A percentile compares a stretch with the other conserved stretches of the same genome.
These are phyloP conservation scores for Ocimum tenuiflorum DNA, from an alignment of 257 asterid species.

Conservation along the genomic window DNA sequence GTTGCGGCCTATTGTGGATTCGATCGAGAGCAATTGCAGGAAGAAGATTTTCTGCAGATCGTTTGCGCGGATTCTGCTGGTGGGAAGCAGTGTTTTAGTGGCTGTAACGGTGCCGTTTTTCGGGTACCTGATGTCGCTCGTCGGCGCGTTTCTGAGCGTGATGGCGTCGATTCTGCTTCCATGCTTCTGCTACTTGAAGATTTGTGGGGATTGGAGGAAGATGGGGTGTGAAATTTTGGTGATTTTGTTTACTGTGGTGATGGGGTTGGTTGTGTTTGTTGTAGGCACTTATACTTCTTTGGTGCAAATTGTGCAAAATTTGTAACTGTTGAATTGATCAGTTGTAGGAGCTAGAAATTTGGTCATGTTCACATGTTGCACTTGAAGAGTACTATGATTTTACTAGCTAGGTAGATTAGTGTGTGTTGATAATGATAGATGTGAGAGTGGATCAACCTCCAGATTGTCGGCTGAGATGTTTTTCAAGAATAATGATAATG, in stretches of 20 bases:
- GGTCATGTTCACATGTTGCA: too few species aligned
- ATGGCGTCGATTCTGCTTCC: conserved; percentile 45
- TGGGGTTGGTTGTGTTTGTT: conserved; percentile 21
- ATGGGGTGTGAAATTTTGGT: conserved; percentile 10
- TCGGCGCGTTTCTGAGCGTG: conserved; percentile 49
- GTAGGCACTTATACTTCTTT: conserved; percentile 22
- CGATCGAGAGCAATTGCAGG: conserved; percentile 21
- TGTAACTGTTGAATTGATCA: background rate
- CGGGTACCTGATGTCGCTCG: conserved; percentile 39
- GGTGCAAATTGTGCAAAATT: conserved; percentile 8
- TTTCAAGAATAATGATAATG: too few species aligned
- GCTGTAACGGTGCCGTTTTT: conserved; percentile 51
- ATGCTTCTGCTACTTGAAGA: conserved; percentile 58
- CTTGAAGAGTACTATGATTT: too few species aligned
- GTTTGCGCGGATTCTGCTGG: conserved; percentile 21
- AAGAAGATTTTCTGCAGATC: conserved; percentile 2
- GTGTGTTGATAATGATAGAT: too few species aligned
- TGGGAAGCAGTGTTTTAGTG: conserved; percentile 38
- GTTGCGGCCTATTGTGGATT: conserved; percentile 40
- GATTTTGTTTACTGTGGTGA: conserved; percentile 1
- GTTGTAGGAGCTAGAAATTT: too few species aligned
- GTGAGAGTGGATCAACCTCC: too few species aligned
- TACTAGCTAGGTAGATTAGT: too few species aligned
- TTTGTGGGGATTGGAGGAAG: conserved; percentile 33
- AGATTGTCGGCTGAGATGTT: too few species aligned